Conservation (phyloP, 1,139 yeast species). For the Yamadazyma songkhlaensis region DNA sequence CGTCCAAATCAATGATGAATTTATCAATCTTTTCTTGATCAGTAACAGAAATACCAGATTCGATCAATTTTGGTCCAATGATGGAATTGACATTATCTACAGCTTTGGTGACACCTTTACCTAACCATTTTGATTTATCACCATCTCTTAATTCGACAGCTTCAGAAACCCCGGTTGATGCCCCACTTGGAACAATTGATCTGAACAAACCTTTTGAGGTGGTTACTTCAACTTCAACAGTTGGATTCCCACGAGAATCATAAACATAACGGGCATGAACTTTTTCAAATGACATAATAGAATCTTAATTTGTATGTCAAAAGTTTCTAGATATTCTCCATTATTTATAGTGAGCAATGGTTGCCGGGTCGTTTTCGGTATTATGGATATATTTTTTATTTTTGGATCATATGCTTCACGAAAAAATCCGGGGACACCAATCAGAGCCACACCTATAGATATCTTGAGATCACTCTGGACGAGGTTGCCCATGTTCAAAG, state of each 20-base stretch:
- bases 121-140: constrained; percentile 83
- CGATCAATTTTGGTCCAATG: constrained; percentile 78
- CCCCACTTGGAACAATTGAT: constrained; percentile 89
- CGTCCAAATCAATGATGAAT: constrained; percentile 70
- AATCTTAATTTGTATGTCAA: no score
- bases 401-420: no score
- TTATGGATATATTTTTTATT: not conserved
- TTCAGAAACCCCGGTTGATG: constrained; percentile 87
- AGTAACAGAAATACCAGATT: constrained; percentile 63
- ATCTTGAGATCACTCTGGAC: no score
- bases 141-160: constrained; percentile 89
- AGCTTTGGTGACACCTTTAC: constrained; percentile 88
- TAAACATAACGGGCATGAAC: constrained; percentile 83
- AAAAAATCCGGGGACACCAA: no score
- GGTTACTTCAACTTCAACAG: constrained; percentile 84
- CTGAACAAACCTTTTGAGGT: constrained; percentile 81
- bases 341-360: no score
- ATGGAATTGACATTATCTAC: constrained; percentile 78
- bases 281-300: constrained; percentile 38
- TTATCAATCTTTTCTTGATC: constrained; percentile 74
- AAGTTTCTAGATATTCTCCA: no score
- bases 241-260: constrained; percentile 96
- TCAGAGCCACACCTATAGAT: no score
- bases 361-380: no score
- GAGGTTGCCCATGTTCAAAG: no score